phyloP scores from a whole-genome alignment of 2,329 filamentous ascomycete species.

The Diaporthe capsici region DNA sequence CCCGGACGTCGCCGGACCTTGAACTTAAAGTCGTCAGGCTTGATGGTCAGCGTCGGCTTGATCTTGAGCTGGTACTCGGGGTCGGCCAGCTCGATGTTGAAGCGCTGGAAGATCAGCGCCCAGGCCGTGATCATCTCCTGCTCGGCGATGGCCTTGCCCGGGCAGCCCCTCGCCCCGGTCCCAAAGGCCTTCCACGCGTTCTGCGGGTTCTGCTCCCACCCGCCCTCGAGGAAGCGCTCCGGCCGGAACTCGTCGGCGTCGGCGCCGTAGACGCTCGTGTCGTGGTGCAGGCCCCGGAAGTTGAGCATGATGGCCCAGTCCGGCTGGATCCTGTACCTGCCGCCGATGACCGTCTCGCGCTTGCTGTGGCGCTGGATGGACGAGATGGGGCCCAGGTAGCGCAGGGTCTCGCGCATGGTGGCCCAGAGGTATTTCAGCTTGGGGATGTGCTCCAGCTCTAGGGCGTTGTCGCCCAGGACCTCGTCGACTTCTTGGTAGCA shows the following conservation, averaged over 20 bases:
- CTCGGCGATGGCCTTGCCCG: conserved; percentile 59
- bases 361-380: conserved; percentile 39
- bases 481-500: conserved; percentile 43
- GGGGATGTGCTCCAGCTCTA: conserved; percentile 40
- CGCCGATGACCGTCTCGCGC: conserved; percentile 38
- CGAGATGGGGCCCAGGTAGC: conserved; percentile 41
- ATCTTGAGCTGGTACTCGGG: conserved; percentile 58
- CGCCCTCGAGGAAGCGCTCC: conserved; percentile 42
- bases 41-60: conserved; percentile 60
- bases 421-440: conserved; percentile 43
- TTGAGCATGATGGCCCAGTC: conserved; percentile 38
- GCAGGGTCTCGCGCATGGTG: conserved; percentile 42
- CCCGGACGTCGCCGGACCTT: conserved; percentile 43
- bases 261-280: conserved; percentile 42
- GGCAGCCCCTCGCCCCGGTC: conserved; percentile 58
- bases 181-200: conserved; percentile 58
- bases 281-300: conserved; percentile 42
- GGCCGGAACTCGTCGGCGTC: conserved; percentile 43
- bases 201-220: conserved; percentile 45
- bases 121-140: conserved; percentile 58
- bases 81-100: conserved; percentile 59
- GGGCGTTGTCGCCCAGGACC: conserved; percentile 40
- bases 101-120: conserved; percentile 59
- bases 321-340: conserved; percentile 42
- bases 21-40: conserved; percentile 50